Percentiles rank a stretch among this genome's conserved stretches.
Evolutionary conservation across 2,329 filamentous ascomycete species (phyloP).

Genomic region (Diaporthe ilicicola): DNA sequence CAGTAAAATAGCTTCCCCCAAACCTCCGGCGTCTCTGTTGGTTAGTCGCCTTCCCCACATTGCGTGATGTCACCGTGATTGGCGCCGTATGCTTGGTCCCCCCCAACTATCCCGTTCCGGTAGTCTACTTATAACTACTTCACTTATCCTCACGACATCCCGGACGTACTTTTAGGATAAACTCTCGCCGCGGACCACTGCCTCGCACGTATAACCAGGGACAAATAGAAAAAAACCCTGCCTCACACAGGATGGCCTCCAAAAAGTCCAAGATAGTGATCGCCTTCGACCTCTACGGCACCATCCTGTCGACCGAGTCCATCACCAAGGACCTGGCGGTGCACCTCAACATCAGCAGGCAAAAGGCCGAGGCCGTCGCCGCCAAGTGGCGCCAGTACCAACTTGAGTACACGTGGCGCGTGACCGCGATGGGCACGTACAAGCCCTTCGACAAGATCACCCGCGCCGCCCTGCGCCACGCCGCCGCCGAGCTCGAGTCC

Average conservation of each 20-base stretch:
- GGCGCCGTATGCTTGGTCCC: neutral
- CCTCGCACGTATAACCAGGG: neutral
- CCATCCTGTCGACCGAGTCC: conserved; percentile 75
- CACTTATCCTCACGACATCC: neutral
- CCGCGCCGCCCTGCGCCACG: conserved; percentile 12
- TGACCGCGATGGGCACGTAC: conserved; percentile 75
- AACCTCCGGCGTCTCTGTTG: no score
- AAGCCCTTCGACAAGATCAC: conserved; percentile 36
- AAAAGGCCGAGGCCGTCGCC: conserved; percentile 63
- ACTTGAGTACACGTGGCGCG: conserved; percentile 79
- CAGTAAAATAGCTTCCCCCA: no score
- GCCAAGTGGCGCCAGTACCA: conserved; percentile 73
- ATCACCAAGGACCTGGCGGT: conserved; percentile 67
- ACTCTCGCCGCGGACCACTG: neutral
- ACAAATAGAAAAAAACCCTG: conserved; percentile 28
- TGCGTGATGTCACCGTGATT: conserved; percentile 30
- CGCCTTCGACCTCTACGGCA: conserved; percentile 81
- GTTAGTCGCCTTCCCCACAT: conserved; percentile 2
- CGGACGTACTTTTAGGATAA: neutral
- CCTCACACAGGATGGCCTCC: conserved; percentile 37
- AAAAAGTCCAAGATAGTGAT: conserved; percentile 54
- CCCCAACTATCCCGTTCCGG: conserved; percentile 14
- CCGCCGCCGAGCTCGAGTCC: conserved; percentile 54
- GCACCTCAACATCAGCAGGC: conserved; percentile 61
- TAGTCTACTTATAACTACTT: neutral